Percentiles rank a stretch among this genome's conserved stretches.
phyloP scores from a whole-genome alignment of 2,329 filamentous ascomycete species.

The Sordariomycetes sp. region DNA sequence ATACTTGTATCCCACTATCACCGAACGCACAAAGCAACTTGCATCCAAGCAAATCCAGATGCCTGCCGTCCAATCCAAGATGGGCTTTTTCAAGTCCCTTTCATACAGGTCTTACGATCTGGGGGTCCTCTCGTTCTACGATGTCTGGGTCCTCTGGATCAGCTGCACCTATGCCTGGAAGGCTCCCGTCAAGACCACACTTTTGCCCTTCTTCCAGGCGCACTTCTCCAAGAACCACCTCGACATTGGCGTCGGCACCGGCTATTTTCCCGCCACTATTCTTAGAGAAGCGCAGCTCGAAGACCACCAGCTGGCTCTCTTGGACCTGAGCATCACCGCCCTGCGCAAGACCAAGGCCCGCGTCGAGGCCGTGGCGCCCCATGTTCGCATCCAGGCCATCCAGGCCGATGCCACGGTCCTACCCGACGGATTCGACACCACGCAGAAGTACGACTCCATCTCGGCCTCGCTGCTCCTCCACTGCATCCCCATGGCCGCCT shows the following conservation, averaged over 20 bases:
- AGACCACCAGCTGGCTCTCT: constrained; percentile 19
- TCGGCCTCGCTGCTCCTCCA: constrained; percentile 14
- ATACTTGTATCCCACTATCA: too few species aligned
- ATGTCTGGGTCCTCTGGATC: constrained; percentile 20
- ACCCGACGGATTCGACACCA: constrained; percentile 12
- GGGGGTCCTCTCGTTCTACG: constrained; percentile 14
- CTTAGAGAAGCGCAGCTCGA: constrained; percentile 7
- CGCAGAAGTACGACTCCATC: constrained; percentile 28
- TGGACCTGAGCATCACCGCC: constrained; percentile 22
- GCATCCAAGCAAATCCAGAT: not conserved
- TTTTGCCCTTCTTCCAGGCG: constrained; percentile 21
- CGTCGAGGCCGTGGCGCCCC: constrained; percentile 11
- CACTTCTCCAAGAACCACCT: constrained; percentile 24
- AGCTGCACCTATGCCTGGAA: constrained; percentile 24
- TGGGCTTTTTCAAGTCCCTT: not conserved
- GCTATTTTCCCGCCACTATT: constrained; percentile 22
- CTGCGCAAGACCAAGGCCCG: constrained; percentile 17
- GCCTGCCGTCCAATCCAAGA: not conserved
- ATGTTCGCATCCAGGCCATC: constrained; percentile 15
- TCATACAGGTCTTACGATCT: not conserved
- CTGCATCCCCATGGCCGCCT: constrained; percentile 13
- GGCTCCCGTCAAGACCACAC: constrained; percentile 14
- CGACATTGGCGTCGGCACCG: constrained; percentile 27
- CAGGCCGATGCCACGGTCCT: constrained; percentile 20
- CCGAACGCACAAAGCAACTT: not conserved